Base-by-base conservation (phyloP, 2,329 filamentous ascomycete genomes). In the Colletotrichum liaoningense region DNA sequence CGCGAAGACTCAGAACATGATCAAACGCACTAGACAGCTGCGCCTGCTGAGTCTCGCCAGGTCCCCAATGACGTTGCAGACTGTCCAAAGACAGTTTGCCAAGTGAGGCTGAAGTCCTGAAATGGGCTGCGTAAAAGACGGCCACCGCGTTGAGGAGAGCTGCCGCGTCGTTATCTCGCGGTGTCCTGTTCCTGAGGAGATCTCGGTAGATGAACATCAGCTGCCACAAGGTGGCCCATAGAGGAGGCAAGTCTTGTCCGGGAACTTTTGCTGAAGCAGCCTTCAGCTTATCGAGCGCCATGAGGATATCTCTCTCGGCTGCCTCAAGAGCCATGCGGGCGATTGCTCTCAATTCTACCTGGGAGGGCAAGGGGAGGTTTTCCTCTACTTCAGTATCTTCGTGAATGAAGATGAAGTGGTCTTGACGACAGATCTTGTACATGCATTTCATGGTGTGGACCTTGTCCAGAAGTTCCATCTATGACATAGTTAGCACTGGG, bases 401-500 rank as follows among this genome's bases (percentile, higher is more conserved):
- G 12, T n/a, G 60, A 28, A 63, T 65, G 38, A 62, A 62, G 5
- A 5, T 2, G 38, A 62, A 62, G 16, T 49, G 12, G 69, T 82
- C 82, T 26, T 80, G 79, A 75, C 82, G 87, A 76, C 80, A 88
- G 74, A 88, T 86, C 73, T 81, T 84, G 78, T 87, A 88, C 81
- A 88, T 85, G 79, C 85, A 87, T 74, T 84, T 85, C 80, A 88
- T 83, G 63, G 81, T 81, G 73, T 86, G 83, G 49, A 87, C 84
- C 73, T 84, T 83, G 58, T 77, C 79, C 19, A 87, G 82, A 33
- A 88, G 80, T 33, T 81, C 79, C 75, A 57, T 35, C 68, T 74
- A n/a, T n/a, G n/a, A n/a, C n/a, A n/a, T n/a, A n/a, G n/a, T n/a
- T n/a, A n/a, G n/a, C n/a, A n/a, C n/a, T n/a, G n/a, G n/a, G n/a